Evolutionary conservation across 441 rosid species (phyloP), one percentile per base, ranked within the genome.

Genomic region (Macaranga tanarius): DNA sequence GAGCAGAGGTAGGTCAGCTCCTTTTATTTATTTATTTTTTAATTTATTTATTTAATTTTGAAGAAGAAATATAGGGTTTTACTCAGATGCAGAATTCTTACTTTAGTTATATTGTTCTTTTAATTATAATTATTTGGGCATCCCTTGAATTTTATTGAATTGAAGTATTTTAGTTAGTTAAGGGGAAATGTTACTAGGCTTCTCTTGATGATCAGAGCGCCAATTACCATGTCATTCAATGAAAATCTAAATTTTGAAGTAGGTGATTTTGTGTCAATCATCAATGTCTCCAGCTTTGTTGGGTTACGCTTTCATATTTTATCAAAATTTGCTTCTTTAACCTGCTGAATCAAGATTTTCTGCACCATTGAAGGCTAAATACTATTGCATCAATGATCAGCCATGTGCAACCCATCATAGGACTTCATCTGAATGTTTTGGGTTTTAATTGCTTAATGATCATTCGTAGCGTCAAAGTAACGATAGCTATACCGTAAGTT

Each of bases 1-100:
- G 89, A 89, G 56, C 81, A 79, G 81, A 83, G 97, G n/a, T n/a
- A n/a, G n/a, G 96, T 87, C 59, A 17, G 48, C 69, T 42, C 6
- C 3, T 40, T 62, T 38, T 58, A 1, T 15, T 55, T 56, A 38
- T 42, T 12, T 65, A 2, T 52, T 19, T 52, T 28, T n/a, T n/a
- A n/a, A n/a, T n/a, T n/a, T n/a, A n/a, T n/a, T n/a, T n/a, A n/a
- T n/a, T n/a, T n/a, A n/a, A n/a, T n/a, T n/a, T n/a, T n/a, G n/a
- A n/a, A n/a, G n/a, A n/a, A n/a, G n/a, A n/a, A n/a, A n/a, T n/a
- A n/a, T n/a, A n/a, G n/a, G n/a, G n/a, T n/a, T n/a, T n/a, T n/a
- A n/a, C n/a, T n/a, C n/a, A n/a, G n/a, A n/a, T n/a, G n/a, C n/a
- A n/a, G n/a, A n/a, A n/a, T n/a, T n/a, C n/a, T n/a, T n/a, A n/a